Evolutionary conservation across 768 basidiomycete genomes (phyloP).

Genomic region (Suillus bovinus): DNA sequence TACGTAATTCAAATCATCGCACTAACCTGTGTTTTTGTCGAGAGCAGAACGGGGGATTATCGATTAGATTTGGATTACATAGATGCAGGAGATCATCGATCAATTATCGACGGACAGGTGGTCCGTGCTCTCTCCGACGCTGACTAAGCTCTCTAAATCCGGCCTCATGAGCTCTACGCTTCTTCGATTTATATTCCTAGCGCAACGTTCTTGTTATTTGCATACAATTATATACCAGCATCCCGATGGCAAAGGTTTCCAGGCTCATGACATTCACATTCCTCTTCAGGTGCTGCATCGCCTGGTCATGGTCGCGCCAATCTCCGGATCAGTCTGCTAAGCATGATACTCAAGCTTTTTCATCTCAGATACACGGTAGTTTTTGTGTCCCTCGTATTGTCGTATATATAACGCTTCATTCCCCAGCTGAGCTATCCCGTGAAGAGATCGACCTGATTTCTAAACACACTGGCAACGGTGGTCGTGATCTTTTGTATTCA

Average conservation of each 20-base stretch:
- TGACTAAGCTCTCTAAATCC: not conserved
- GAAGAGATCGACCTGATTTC: slow-evolving; percentile 12
- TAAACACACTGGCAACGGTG: slow-evolving; percentile 4
- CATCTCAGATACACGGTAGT: slow-evolving; percentile 3
- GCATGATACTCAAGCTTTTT: not conserved
- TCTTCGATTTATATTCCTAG: too few species aligned
- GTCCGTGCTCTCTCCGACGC: not conserved
- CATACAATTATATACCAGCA: not conserved
- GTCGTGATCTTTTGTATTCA: not conserved
- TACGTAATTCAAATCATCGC: not conserved
- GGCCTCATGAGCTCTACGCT: too few species aligned
- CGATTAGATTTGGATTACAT: not conserved
- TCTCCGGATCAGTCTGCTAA: slow-evolving; percentile 12
- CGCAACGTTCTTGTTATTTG: not conserved
- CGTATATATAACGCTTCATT: not conserved
- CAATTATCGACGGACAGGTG: not conserved
- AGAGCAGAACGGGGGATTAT: not conserved
- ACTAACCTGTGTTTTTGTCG: not conserved
- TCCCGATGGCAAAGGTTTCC: not conserved
- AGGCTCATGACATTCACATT: not conserved
- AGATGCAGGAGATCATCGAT: not conserved
- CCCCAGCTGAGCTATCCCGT: slow-evolving; percentile 1
- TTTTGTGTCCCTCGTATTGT: not conserved
- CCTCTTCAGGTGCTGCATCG: slow-evolving; percentile 15
- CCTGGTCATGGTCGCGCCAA: slow-evolving; percentile 32